Conservation (phyloP, 805 yeast species). For the Brettanomyces anomalus region DNA sequence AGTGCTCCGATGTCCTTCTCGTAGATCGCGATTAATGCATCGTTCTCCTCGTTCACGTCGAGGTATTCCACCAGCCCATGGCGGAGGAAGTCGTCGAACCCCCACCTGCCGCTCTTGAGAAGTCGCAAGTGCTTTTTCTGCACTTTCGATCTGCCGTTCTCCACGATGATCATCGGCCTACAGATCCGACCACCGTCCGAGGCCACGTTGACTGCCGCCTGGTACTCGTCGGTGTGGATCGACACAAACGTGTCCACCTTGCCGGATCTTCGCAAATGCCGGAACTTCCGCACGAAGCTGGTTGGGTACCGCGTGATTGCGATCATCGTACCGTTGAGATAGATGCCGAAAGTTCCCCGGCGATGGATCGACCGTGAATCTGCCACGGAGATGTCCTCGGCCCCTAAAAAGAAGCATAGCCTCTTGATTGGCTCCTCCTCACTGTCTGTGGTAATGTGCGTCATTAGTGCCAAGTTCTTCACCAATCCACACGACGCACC, state of each 20-base stretch:
- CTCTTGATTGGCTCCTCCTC: constrained; percentile 83
- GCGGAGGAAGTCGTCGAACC: constrained; percentile 82
- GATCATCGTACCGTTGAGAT: constrained; percentile 86
- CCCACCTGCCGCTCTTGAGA: constrained; percentile 61
- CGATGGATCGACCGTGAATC: constrained; percentile 80
- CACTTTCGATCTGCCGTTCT: constrained; percentile 62
- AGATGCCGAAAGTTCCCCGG: constrained; percentile 73
- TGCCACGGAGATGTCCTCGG: constrained; percentile 72
- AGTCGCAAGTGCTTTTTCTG: constrained; percentile 56
- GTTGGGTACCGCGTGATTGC: constrained; percentile 85
- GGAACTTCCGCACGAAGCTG: constrained; percentile 71
- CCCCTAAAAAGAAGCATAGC: constrained; percentile 76
- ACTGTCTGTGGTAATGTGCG: constrained; percentile 97
- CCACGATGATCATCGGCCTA: constrained; percentile 88
- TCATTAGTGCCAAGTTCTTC: constrained; percentile 93
- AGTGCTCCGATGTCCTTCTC: constrained; percentile 51
- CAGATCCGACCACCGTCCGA: constrained; percentile 99
- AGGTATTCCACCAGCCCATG: constrained; percentile 89
- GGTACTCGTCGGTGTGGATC: constrained; percentile 83
- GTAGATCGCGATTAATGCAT: constrained; percentile 83
- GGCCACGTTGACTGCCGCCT: constrained; percentile 90
- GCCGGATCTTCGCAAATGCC: constrained; percentile 75
- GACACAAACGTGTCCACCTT: constrained; percentile 85
- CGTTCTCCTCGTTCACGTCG: constrained; percentile 97
- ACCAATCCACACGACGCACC: constrained; percentile 99